Conservation (phyloP, 805 yeast genomes). For the Starmera dryadoides region DNA sequence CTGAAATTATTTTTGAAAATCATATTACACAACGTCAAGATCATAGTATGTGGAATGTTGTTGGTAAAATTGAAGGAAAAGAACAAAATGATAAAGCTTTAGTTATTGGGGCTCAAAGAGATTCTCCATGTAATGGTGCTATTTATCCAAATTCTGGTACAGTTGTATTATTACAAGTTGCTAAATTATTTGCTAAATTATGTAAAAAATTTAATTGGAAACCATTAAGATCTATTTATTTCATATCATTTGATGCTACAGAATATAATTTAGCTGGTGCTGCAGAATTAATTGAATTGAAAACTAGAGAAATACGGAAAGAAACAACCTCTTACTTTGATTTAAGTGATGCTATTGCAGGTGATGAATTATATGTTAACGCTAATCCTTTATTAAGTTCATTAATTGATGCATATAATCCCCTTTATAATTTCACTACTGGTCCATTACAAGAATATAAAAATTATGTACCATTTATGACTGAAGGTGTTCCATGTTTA, state of each 20-base stretch:
- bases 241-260: conserved; percentile 78
- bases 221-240: conserved; percentile 76
- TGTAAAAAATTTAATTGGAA: conserved; percentile 65
- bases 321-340: conserved; percentile 71
- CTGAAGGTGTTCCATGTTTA: conserved; percentile 61
- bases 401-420: conserved; percentile 31
- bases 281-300: conserved; percentile 65
- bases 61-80: conserved; percentile 71
- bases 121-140: conserved; percentile 72
- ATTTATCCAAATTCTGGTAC: conserved; percentile 69
- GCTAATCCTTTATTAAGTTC: conserved; percentile 60
- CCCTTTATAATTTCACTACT: conserved; percentile 18
- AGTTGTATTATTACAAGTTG: conserved; percentile 60
- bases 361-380: conserved; percentile 43
- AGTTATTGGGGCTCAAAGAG: conserved; percentile 78
- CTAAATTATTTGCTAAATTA: conserved; percentile 58
- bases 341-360: conserved; percentile 55
- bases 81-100: conserved; percentile 73
- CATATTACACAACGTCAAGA: conserved; percentile 22
- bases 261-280: conserved; percentile 80
- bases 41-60: conserved; percentile 72
- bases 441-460: conserved; percentile 36
- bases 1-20: conserved; percentile 16
- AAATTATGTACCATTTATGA: conserved; percentile 63
- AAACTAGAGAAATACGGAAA: conserved; percentile 42